Base-by-base conservation (phyloP, 2,329 filamentous ascomycete species). In the Parastagonospora avenae region DNA sequence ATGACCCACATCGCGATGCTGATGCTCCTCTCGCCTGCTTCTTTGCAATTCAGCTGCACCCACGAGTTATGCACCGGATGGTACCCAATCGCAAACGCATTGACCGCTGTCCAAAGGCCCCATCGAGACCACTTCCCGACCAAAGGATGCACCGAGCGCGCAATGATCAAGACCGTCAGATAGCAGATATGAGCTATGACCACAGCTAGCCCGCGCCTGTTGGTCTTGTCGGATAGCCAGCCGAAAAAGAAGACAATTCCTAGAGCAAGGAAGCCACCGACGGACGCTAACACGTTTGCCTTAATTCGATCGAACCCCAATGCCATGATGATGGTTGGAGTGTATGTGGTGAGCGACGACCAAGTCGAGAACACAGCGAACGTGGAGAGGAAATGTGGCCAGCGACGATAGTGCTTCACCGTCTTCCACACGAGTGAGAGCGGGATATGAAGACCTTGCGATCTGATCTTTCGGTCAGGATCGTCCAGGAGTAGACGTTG, bases 11-110 rank as follows among this genome's bases (percentile, higher is more conserved):
- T 74, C 71, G 80, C 79, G 40, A 83, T 76, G 15, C 70, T 73
- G 43, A 83, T 79, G 53, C 78, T 82, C 46, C 79, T 63, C 60
- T 82, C 80, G 4, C 74, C 64, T 0, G 76, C 60, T 14, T 77
- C 76, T 11, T 67, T 69, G 55, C 80, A 82, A 55, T 83, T 83
- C 6, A 82, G 65, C 59, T 82, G 79, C 14, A 80, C 68, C 80
- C 80, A 83, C 0, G 78, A 74, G 62, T 82, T 83, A 47, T 82
- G 79, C 0, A 80, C 73, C 0, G 80, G 80, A 61, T 83, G 80
- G 54, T 82, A 83, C 0, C 80, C 78, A 8, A 82, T 80, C 0
- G 80, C 79, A 32, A 82, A 76, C 1, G 68, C 69, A 60, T 83
- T 82, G 2, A 82, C 73, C 0, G 72, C 70, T 2, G 80, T 83